phyloP scores from a whole-genome alignment of 2,329 filamentous ascomycete genomes.

The Talaromyces sp. region DNA sequence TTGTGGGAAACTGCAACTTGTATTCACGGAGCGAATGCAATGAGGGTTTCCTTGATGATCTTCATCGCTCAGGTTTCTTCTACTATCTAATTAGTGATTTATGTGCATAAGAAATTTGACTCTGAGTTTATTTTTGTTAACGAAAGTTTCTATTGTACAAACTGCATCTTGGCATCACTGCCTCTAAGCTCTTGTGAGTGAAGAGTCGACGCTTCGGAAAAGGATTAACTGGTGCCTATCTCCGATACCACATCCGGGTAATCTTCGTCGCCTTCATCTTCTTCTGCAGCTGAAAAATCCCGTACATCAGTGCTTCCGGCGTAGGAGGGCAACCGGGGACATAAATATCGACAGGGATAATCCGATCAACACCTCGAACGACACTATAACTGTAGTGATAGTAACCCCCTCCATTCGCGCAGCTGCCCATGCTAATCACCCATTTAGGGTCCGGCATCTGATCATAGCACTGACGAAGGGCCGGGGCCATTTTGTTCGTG shows the following conservation, averaged over 20 bases:
- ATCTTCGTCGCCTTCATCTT: conserved; percentile 61
- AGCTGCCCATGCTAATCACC: conserved; percentile 82
- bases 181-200: neutral
- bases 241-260: conserved; percentile 54
- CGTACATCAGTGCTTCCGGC: conserved; percentile 51
- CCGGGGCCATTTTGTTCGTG: conserved; percentile 95
- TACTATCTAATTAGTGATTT: neutral
- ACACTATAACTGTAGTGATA: conserved; percentile 84
- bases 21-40: conserved; percentile 10
- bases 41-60: neutral
- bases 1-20: conserved; percentile 13
- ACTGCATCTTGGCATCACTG: neutral
- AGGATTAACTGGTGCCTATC: conserved; percentile 31
- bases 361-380: conserved; percentile 68
- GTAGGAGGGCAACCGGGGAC: conserved; percentile 66
- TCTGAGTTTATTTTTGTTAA: neutral
- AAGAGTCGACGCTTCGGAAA: neutral
- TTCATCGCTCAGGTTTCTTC: neutral
- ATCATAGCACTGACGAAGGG: conserved; percentile 85
- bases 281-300: conserved; percentile 71
- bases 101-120: neutral
- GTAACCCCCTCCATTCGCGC: conserved; percentile 80
- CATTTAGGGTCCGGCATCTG: conserved; percentile 91
- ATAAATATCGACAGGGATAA: conserved; percentile 76
- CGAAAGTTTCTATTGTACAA: neutral